Percentiles rank a stretch among this genome's conserved stretches.
phyloP scores from a whole-genome alignment of 2,329 filamentous ascomycete species.

The Alternaria solani region DNA sequence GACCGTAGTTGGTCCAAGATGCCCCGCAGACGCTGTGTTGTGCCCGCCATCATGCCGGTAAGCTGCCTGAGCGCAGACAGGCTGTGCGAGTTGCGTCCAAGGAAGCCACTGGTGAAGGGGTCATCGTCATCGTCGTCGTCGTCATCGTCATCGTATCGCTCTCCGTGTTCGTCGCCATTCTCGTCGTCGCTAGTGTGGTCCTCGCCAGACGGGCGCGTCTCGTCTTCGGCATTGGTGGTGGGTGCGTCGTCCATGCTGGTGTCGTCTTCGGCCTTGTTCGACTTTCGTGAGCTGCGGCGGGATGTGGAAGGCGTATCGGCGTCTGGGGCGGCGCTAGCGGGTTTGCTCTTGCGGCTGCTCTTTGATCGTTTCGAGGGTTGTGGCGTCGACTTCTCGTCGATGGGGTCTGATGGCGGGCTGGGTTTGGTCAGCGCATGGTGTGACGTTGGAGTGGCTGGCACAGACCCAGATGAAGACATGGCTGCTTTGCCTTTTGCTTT shows the following conservation, averaged over 20 bases:
- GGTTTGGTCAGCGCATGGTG: conserved; percentile 31
- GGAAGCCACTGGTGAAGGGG: conserved; percentile 66
- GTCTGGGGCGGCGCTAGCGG: conserved; percentile 36
- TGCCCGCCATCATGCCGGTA: conserved; percentile 86
- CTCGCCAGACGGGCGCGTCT: conserved; percentile 42
- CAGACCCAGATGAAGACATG: conserved; percentile 78
- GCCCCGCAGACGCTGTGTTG: conserved; percentile 77
- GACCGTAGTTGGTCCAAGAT: conserved; percentile 70
- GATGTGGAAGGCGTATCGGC: conserved; percentile 39
- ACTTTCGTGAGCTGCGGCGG: conserved; percentile 43
- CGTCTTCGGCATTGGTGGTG: conserved; percentile 66
- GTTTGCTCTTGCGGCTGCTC: conserved; percentile 70
- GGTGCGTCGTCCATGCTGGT: conserved; percentile 74
- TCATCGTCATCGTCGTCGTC: conserved; percentile 66
- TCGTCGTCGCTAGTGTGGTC: conserved; percentile 61
- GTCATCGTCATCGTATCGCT: conserved; percentile 54
- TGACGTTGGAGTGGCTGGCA: conserved; percentile 14
- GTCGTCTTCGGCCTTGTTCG: conserved; percentile 65
- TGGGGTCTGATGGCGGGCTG: conserved; percentile 70
- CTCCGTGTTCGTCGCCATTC: conserved; percentile 56
- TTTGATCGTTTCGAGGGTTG: conserved; percentile 77
- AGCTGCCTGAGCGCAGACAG: conserved; percentile 86
- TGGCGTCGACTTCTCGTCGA: conserved; percentile 67
- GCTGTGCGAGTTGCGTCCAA: conserved; percentile 67
- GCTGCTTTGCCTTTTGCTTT: conserved; percentile 68